These are phyloP conservation scores for maize (Zea mays) DNA, from an alignment of 176 grass and related monocot species.

Conservation along the genomic window Zm-B73-REFERENCE-NAM-5.0 NC_050104.1:155905501-155906000, in stretches of 20 bases:
- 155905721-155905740: background rate
- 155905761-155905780: background rate
- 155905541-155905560: background rate
- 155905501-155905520: background rate
- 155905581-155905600: background rate
- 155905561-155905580: conserved; percentile 8
- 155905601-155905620: background rate
- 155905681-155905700: conserved; percentile 5
- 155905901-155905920: no score
- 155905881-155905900: no score
- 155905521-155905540: background rate
- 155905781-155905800: no score
- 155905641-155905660: conserved; percentile 10
- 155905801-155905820: no score
- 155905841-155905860: no score
- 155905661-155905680: background rate
- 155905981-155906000: no score
- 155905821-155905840: no score
- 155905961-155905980: no score
- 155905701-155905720: background rate
- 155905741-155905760: background rate
- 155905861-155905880: no score
- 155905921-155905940: no score
- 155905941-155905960: no score
- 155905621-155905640: conserved; percentile 20